phyloP scores from a whole-genome alignment of 2,329 filamentous ascomycete genomes.

The Trematosphaeria pertusa region DNA sequence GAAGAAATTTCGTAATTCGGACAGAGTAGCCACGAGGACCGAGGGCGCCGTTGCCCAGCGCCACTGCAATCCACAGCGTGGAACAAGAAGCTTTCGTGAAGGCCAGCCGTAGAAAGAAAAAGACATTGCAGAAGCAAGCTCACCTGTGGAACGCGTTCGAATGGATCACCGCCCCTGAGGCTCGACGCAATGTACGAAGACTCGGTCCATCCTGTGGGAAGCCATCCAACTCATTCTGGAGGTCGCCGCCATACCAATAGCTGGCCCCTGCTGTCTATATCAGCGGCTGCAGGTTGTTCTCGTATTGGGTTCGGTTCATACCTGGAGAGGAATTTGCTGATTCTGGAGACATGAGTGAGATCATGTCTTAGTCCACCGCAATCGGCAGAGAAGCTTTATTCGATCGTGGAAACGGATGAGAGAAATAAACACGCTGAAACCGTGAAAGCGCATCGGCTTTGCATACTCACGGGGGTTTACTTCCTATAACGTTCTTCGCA shows the following conservation, averaged over 20 bases:
- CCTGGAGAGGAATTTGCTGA: slow-evolving; percentile 42
- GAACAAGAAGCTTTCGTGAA: too few relatives aligned
- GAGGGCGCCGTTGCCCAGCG: too few relatives aligned
- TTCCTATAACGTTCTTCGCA: slow-evolving; percentile 36
- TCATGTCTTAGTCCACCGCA: slow-evolving; percentile 35
- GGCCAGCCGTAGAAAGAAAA: too few relatives aligned
- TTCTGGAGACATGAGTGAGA: slow-evolving; percentile 47
- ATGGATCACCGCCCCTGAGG: slow-evolving; percentile 41
- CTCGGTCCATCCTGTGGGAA: slow-evolving; percentile 30
- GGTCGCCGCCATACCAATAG: slow-evolving; percentile 44
- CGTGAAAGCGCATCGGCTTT: slow-evolving; percentile 35
- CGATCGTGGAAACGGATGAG: slow-evolving; percentile 23
- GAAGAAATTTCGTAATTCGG: too few relatives aligned
- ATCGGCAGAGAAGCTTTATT: slow-evolving; percentile 31
- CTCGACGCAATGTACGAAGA: slow-evolving; percentile 40
- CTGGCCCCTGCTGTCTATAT: slow-evolving; percentile 31
- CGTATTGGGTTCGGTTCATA: slow-evolving; percentile 19
- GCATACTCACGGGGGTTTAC: slow-evolving; percentile 39
- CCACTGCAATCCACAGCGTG: too few relatives aligned
- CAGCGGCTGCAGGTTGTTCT: slow-evolving; percentile 13
- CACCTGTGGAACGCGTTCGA: too few relatives aligned
- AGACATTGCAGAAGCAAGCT: too few relatives aligned
- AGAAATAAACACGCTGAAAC: slow-evolving; percentile 29
- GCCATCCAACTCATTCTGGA: slow-evolving; percentile 38
- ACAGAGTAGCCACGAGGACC: too few relatives aligned